Evolutionary conservation across 306 rosid genomes (phyloP).

Genomic region (Prosopis cineraria): DNA sequence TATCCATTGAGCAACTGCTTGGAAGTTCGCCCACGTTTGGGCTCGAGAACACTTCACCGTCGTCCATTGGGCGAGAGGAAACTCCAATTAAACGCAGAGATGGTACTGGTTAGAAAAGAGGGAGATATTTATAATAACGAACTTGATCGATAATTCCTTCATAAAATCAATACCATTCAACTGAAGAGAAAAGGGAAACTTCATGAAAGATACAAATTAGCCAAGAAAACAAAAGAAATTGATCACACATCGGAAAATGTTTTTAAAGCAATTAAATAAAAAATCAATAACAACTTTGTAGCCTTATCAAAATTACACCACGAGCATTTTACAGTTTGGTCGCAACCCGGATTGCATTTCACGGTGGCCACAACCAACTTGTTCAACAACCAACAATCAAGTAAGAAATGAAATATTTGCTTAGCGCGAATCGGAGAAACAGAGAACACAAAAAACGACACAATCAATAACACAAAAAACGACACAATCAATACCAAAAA

Average conservation of each 20-base stretch:
- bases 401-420: constrained; percentile 12
- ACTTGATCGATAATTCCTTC: constrained; percentile 8
- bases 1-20: constrained; percentile 81
- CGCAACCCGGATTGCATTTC: neutral
- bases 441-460: neutral
- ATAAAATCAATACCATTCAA: constrained; percentile 21
- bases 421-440: constrained; percentile 2
- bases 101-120: neutral
- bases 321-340: neutral
- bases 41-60: constrained; percentile 77
- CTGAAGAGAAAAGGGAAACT: neutral
- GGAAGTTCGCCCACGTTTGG: constrained; percentile 73
- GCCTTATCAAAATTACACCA: neutral
- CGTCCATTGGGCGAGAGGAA: constrained; percentile 58
- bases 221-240: neutral
- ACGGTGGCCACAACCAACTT: neutral
- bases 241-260: neutral
- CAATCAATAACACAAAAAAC: neutral
- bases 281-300: neutral
- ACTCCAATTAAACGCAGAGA: constrained; percentile 15
- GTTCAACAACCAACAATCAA: neutral
- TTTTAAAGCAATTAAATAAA: neutral
- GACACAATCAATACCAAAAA: neutral
- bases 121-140: neutral
- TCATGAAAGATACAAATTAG: constrained; percentile 11